Evolutionary conservation across 164 flowering plant genomes (phyloP).

Genomic region (Vitis cinerea): DNA sequence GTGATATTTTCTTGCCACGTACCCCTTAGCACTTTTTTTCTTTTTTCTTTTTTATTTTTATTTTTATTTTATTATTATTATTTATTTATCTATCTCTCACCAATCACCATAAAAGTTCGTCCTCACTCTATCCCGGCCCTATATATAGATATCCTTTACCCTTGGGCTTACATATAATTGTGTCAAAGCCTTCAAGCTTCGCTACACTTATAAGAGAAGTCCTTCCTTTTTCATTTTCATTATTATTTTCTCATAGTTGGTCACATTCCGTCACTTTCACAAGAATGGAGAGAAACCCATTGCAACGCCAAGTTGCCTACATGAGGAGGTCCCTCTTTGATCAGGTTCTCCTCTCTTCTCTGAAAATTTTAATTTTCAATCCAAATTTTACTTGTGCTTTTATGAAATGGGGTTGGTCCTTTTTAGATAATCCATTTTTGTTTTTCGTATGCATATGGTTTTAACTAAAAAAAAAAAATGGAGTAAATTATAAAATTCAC

Average conservation of each 20-base stretch:
- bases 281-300: conserved; percentile 17
- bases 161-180: no score
- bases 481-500: no score
- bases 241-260: not conserved
- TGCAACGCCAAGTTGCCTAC: conserved; percentile 18
- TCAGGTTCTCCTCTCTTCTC: conserved; percentile 23
- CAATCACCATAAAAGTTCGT: not conserved
- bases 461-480: no score
- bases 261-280: not conserved
- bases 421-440: no score
- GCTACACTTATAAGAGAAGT: not conserved
- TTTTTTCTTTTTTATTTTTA: no score
- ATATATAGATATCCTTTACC: not conserved
- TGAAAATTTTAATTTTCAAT: not conserved
- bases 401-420: no score
- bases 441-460: no score
- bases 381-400: no score
- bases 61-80: no score
- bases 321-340: conserved; percentile 32
- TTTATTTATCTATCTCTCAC: not conserved
- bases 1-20: conserved; percentile 9
- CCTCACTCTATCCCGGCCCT: not conserved
- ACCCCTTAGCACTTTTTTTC: no score
- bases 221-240: not conserved
- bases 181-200: no score